These are phyloP conservation scores for Discostella pseudostelligera DNA, from an alignment of 108 stramenopile genomes.

Conservation along the genomic window DNA sequence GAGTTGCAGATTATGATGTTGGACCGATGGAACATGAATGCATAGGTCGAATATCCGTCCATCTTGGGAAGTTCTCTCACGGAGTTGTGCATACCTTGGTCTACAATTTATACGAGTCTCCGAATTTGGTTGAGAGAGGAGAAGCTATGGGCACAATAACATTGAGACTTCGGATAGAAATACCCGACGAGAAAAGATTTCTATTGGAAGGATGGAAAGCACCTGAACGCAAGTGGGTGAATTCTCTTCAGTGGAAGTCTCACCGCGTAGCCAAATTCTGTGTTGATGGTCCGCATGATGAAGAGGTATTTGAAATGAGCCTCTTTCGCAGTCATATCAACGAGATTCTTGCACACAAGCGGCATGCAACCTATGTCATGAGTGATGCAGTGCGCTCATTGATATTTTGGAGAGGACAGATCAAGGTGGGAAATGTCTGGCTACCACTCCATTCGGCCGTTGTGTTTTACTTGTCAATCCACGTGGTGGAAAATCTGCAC, in stretches of 20 bases:
- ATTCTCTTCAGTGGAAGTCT: slow-evolving; percentile 57
- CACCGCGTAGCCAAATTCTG: slow-evolving; percentile 60
- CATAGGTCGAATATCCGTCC: slow-evolving; percentile 60
- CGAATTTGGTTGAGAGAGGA: slow-evolving; percentile 51
- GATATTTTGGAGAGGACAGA: slow-evolving; percentile 77
- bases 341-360: slow-evolving; percentile 64
- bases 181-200: slow-evolving; percentile 49
- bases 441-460: slow-evolving; percentile 72
- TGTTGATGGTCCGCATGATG: slow-evolving; percentile 45
- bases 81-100: slow-evolving; percentile 58
- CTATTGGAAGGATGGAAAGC: slow-evolving; percentile 34
- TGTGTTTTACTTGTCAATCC: slow-evolving; percentile 47
- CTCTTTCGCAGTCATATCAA: slow-evolving; percentile 68
- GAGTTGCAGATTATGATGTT: slow-evolving; percentile 63
- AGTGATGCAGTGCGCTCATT: slow-evolving; percentile 46
- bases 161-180: slow-evolving; percentile 59
- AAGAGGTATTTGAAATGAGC: slow-evolving; percentile 61
- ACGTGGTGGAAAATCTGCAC: slow-evolving; percentile 64
- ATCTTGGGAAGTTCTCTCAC: slow-evolving; percentile 54
- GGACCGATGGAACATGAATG: slow-evolving; percentile 56
- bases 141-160: slow-evolving; percentile 64
- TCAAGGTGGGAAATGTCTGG: slow-evolving; percentile 49
- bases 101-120: slow-evolving; percentile 57
- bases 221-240: slow-evolving; percentile 36
- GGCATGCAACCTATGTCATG: slow-evolving; percentile 28